phyloP scores from a whole-genome alignment of 768 basidiomycete species.

The Artomyces pyxidatus region DNA sequence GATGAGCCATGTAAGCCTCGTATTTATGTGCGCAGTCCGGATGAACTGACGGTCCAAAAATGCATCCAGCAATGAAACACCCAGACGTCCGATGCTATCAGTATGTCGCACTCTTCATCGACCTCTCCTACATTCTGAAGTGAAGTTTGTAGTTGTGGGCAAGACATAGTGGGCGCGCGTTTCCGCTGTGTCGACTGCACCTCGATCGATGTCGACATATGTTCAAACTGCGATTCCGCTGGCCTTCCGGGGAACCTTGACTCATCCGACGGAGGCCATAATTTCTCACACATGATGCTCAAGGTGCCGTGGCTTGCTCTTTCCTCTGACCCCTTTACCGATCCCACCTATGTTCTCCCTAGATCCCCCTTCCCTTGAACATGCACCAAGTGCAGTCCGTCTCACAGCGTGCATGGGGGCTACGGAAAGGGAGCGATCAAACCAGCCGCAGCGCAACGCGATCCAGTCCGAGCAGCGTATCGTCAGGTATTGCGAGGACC shows the following conservation, averaged over 20 bases:
- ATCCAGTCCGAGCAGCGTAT: conserved; percentile 14
- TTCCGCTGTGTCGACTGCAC: conserved; percentile 87
- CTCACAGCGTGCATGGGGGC: conserved; percentile 9
- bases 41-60: conserved; percentile 1
- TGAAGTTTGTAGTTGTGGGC: conserved; percentile 55
- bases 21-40: not conserved
- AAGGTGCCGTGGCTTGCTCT: conserved; percentile 47
- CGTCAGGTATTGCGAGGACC: conserved; percentile 6
- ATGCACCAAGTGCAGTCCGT: conserved; percentile 62
- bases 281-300: conserved; percentile 87
- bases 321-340: not conserved
- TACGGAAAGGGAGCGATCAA: conserved; percentile 6
- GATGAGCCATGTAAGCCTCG: conserved; percentile 12
- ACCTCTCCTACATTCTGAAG: not conserved
- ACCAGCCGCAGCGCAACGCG: conserved; percentile 1
- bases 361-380: conserved; percentile 86
- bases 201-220: conserved; percentile 53
- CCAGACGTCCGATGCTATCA: conserved; percentile 13
- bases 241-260: conserved; percentile 80
- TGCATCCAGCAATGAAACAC: conserved; percentile 12
- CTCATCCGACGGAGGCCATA: conserved; percentile 68
- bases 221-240: conserved; percentile 80
- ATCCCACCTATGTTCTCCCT: not conserved
- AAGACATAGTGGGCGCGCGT: conserved; percentile 85
- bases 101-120: conserved; percentile 4